Evolutionary conservation across 257 asterid species (phyloP), one percentile per base, ranked within the genome.

Genomic region (Gynochthodes officinalis): DNA sequence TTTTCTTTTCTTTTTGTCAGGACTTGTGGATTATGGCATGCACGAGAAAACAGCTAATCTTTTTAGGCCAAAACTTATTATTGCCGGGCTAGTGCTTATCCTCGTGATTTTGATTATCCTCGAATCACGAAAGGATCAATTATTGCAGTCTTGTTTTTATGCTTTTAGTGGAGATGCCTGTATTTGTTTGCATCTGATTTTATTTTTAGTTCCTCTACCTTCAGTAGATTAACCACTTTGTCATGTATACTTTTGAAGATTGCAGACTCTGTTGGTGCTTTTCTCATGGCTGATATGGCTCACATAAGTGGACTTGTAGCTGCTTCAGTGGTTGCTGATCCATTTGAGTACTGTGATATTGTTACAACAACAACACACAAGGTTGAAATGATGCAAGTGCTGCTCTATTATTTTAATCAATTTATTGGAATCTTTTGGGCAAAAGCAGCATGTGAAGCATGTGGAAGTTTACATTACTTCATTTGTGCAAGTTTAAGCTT

Each of bases 271-370:
- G 95, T 89, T 62, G 98, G 98, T 69, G 98, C 98, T 82, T 92
- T 89, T 77, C 96, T 94, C 60, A 92, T 94, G 99, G 93, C 90
- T 90, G 98, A 93, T 74, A 93, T 91, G 96, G 96, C 99, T 68
- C 98, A 92, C 79, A 94, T 94, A 43, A 94, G 99, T 64, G 99
- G 99, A 50, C 96, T 95, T 70, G 96, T 95, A 73, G 89, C 99
- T 76, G 96, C 98, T 57, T 84, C 95, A 48, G 99, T 95, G 60
- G 96, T 92, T 70, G 97, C 94, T 55, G 70, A 92, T 83, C 99
- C 99, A 73, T 95, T 95, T 65, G 97, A 95, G 71, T 85, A 82
- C 84, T 89, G 97, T 75, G 99, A 95, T 77, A 90, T 95, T 64
- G 97, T 95, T 54, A 95, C 98, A 35, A 95, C 99, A 53, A 92